Evolutionary conservation across 1,284 basidiomycete genomes (phyloP), one percentile per base, ranked within the genome.

Genomic region (Ceratobasidium papillatum): DNA sequence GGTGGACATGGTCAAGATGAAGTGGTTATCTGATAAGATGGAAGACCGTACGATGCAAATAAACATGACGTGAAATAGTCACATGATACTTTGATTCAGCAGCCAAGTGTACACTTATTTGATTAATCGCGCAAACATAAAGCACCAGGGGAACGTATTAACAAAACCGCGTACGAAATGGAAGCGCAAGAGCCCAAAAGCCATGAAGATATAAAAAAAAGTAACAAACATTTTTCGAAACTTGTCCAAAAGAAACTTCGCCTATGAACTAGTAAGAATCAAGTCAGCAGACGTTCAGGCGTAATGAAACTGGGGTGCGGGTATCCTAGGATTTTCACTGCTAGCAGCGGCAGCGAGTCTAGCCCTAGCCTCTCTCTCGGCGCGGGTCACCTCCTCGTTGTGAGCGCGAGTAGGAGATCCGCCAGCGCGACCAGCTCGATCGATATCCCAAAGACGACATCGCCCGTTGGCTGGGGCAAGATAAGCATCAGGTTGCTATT

Each of bases 1-100:
- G 38, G 59, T 34, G 2, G 66, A 30, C 68, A 72, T 72, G 30
- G 32, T n/a, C 12, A 17, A 56, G 43, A 14, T 38, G 56, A 14
- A 45, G 68, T 61, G 19, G 56, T 62, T 72, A 72, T 72, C 68
- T 61, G 68, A 72, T 72, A 72, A 72, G 68, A 72, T 72, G 58
- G 19, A 12, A 11, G 36, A 71, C 56, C 52, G 41, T 49, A 59
- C 66, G 38, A 72, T 32, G n/a, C 17, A 27, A 58, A 45, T 61
- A 11, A 4, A 38, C 45, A 47, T 47, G 45, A 47, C 45, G 45
- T 47, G 45, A 47, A 19, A 9, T 47, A 19, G 34, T 58, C 56
- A 58, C 56, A 36, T 58, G 56, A 58, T 38, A 14, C 17, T 34
- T 3, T n/a, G n/a, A 58, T 58, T 34, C 3, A 34, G 27, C 27